Evolutionary conservation across 331 rosid species (phyloP).

Genomic region (Acacia concinna): DNA sequence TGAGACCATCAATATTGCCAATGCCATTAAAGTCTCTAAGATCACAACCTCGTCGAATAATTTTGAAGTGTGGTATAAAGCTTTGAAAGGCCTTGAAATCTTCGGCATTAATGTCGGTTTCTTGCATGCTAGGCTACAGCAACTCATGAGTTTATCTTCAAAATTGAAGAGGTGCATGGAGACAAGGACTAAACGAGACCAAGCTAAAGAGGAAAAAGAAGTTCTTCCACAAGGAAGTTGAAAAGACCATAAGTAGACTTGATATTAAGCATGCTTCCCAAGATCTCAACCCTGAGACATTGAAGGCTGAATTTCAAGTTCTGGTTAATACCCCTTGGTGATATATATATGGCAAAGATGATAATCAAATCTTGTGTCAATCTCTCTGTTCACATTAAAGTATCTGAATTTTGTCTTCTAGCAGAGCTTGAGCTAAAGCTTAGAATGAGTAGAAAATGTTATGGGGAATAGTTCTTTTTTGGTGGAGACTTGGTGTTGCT

Average conservation of each 20-base stretch:
- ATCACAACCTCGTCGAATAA: slow-evolving; percentile 32
- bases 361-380: background rate
- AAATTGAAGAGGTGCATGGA: slow-evolving; percentile 36
- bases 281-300: slow-evolving; percentile 2
- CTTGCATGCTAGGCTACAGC: slow-evolving; percentile 43
- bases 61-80: slow-evolving; percentile 48
- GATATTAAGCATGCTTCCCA: background rate
- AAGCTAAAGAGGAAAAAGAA: slow-evolving; percentile 33
- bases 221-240: background rate
- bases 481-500: background rate
- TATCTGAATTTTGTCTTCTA: background rate
- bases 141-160: slow-evolving; percentile 37
- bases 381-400: background rate
- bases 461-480: too few relatives aligned
- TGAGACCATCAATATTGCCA: slow-evolving; percentile 56
- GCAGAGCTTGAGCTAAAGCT: background rate
- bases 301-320: slow-evolving; percentile 40
- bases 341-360: background rate
- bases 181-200: slow-evolving; percentile 27
- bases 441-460: background rate
- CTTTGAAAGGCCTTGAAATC: slow-evolving; percentile 46
- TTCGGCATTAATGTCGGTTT: slow-evolving; percentile 57
- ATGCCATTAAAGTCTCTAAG: slow-evolving; percentile 58
- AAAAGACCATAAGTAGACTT: background rate
- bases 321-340: slow-evolving; percentile 56